Evolutionary conservation across 495 filamentous ascomycete genomes (phyloP).

Genomic region (Penicillium simplicissimum): DNA sequence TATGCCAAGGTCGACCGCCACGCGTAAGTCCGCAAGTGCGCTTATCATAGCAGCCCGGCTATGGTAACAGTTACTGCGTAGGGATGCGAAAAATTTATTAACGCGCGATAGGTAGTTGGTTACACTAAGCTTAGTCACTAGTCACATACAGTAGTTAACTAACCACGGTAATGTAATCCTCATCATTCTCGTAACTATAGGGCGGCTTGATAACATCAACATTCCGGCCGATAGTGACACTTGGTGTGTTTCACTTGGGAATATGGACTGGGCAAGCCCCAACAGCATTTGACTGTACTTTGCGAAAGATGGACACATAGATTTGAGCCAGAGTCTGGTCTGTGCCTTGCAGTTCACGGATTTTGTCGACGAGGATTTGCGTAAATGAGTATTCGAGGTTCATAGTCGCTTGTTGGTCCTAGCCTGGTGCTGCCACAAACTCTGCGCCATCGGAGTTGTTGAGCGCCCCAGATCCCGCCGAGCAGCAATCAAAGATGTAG

Average conservation of each 20-base stretch:
- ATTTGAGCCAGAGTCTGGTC: background rate
- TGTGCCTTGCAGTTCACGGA: too few relatives aligned
- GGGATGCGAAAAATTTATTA: too few relatives aligned
- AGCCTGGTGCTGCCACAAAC: background rate
- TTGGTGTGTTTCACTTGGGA: background rate
- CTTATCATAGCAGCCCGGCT: too few relatives aligned
- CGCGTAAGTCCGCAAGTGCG: too few relatives aligned
- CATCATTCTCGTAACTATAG: too few relatives aligned
- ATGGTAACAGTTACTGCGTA: too few relatives aligned
- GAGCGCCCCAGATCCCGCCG: background rate
- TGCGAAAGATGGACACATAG: background rate
- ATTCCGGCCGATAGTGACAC: background rate
- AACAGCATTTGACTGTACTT: background rate
- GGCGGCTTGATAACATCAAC: too few relatives aligned
- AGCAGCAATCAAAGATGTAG: slow-evolving; percentile 1
- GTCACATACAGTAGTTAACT: too few relatives aligned
- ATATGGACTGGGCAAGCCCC: background rate
- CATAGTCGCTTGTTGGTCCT: background rate
- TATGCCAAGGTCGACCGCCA: too few relatives aligned
- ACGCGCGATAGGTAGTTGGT: too few relatives aligned
- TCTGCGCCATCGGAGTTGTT: background rate
- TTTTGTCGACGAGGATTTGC: background rate
- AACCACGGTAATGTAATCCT: too few relatives aligned
- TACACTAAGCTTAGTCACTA: too few relatives aligned
- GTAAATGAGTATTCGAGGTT: background rate